phyloP scores from a whole-genome alignment of 352 stramenopile species.

The Pythium plurisporium region DNA sequence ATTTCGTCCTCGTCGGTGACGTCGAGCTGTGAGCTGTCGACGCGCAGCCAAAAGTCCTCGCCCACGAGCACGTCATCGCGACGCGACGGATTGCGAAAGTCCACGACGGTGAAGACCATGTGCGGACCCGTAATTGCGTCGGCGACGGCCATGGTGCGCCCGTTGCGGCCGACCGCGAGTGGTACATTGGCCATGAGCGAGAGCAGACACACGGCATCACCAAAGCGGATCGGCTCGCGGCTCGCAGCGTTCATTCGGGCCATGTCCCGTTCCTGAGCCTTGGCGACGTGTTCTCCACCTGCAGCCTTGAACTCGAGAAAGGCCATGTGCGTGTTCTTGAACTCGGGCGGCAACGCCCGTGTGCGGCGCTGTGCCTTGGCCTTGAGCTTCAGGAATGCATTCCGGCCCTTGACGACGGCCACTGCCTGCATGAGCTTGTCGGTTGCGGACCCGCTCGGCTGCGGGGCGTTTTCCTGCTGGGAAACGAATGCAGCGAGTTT shows the following conservation, averaged over 20 bases:
- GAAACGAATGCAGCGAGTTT: constrained; percentile 21
- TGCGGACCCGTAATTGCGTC: constrained; percentile 33
- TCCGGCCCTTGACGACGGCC: constrained; percentile 10
- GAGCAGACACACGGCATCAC: constrained; percentile 57
- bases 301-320: constrained; percentile 47
- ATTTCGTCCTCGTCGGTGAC: constrained; percentile 25
- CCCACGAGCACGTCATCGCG: constrained; percentile 32
- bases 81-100: constrained; percentile 51
- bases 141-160: constrained; percentile 23
- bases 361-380: background rate
- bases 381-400: constrained; percentile 24
- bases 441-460: background rate
- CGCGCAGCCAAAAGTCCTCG: constrained; percentile 55
- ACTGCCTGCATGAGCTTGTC: constrained; percentile 11
- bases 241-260: constrained; percentile 44
- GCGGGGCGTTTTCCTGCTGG: background rate
- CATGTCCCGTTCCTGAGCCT: background rate
- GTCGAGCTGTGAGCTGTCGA: constrained; percentile 29
- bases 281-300: background rate
- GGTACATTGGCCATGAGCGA: constrained; percentile 41
- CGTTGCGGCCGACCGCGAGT: constrained; percentile 41
- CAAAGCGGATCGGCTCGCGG: constrained; percentile 49
- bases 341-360: background rate
- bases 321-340: constrained; percentile 57
- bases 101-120: constrained; percentile 65